These are phyloP conservation scores for Apiospora aurea DNA, from an alignment of 2,329 filamentous ascomycete species.

Conservation along the genomic window DNA sequence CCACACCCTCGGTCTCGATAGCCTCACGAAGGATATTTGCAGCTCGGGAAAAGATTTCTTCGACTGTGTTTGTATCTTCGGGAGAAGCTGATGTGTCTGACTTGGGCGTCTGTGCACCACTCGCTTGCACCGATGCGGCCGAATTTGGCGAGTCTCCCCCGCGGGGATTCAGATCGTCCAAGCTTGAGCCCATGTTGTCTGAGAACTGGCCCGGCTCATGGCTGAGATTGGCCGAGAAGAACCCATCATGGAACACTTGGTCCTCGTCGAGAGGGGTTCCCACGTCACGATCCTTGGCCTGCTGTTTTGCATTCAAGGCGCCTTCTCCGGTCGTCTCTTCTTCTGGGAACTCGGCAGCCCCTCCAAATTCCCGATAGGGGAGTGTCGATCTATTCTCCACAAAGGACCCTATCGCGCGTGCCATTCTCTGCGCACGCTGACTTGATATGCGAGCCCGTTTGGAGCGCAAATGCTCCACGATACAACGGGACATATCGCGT, in stretches of 20 bases:
- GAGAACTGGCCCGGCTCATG: not conserved
- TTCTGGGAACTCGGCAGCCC: constrained; percentile 22
- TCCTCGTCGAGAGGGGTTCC: not conserved
- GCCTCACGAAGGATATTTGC: constrained; percentile 51
- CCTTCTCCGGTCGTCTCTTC: not conserved
- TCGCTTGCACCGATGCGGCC: not conserved
- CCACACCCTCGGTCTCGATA: constrained; percentile 48
- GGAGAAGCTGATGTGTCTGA: not conserved
- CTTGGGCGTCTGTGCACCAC: not conserved
- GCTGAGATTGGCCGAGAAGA: not conserved
- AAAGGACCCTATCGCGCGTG: constrained; percentile 32
- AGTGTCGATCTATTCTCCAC: constrained; percentile 32
- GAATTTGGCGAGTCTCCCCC: not conserved
- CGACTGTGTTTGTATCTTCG: constrained; percentile 15
- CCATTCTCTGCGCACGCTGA: constrained; percentile 32
- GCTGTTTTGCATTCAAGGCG: not conserved
- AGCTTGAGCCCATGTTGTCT: not conserved
- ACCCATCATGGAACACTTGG: not conserved
- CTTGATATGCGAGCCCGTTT: constrained; percentile 21
- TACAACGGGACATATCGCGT: constrained; percentile 28
- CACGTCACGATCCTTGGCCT: not conserved
- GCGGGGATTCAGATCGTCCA: not conserved
- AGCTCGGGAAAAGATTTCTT: constrained; percentile 48
- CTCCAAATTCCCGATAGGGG: constrained; percentile 29
- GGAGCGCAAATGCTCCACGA: constrained; percentile 28